phyloP scores from a whole-genome alignment of 108 stramenopile genomes.

The Chaetoceros muelleri region DNA sequence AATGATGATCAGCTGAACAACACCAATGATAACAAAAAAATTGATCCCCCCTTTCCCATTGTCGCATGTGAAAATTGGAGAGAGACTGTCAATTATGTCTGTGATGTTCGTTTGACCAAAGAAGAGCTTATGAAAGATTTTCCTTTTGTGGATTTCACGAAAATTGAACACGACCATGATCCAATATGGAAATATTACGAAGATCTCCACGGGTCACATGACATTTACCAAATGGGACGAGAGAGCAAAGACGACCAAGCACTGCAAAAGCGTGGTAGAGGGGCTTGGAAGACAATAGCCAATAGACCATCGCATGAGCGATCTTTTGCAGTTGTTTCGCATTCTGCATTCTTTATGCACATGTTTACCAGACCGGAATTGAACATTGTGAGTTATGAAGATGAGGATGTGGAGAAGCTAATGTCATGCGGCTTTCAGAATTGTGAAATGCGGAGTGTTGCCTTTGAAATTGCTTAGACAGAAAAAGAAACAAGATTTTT shows the following conservation, averaged over 20 bases:
- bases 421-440: slow-evolving; percentile 23
- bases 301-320: slow-evolving; percentile 14
- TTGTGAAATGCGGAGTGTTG: slow-evolving; percentile 25
- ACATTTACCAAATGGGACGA: slow-evolving; percentile 5
- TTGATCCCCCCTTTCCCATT: slow-evolving; percentile 10
- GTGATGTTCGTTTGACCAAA: slow-evolving; percentile 20
- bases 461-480: slow-evolving; percentile 19
- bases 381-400: slow-evolving; percentile 23
- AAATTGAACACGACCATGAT: slow-evolving; percentile 10
- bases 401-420: slow-evolving; percentile 16
- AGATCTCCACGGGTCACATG: slow-evolving; percentile 11
- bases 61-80: slow-evolving; percentile 33
- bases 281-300: slow-evolving; percentile 19
- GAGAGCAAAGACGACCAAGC: slow-evolving; percentile 19
- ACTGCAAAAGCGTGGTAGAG: slow-evolving; percentile 17
- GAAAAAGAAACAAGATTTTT: background rate
- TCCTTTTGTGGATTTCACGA: slow-evolving; percentile 18
- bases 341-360: slow-evolving; percentile 36
- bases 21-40: background rate
- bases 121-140: slow-evolving; percentile 5
- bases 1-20: background rate
- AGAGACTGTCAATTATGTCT: slow-evolving; percentile 31
- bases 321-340: slow-evolving; percentile 23
- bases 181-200: slow-evolving; percentile 28
- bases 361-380: slow-evolving; percentile 28